Percentiles rank a stretch among this genome's conserved stretches.
Conservation (phyloP, 257 asterid species). For the Solanum stenotomum region DNA sequence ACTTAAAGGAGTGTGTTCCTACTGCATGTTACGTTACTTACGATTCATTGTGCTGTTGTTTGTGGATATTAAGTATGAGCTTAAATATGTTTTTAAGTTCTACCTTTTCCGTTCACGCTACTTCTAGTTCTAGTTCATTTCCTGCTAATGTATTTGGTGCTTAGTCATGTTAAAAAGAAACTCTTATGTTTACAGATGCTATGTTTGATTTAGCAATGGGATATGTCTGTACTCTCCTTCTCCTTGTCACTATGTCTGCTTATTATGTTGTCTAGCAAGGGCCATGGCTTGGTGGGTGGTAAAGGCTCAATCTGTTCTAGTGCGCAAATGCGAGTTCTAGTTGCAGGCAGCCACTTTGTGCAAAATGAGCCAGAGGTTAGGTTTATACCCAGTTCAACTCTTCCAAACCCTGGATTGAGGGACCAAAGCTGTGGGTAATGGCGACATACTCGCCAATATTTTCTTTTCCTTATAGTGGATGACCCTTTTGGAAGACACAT, state of each 20-base stretch:
- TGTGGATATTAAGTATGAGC: background rate
- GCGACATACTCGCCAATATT: background rate
- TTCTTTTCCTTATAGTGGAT: background rate
- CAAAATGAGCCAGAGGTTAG: conserved; percentile 2
- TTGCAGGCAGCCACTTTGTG: conserved; percentile 11
- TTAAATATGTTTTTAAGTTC: background rate
- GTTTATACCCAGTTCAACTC: conserved; percentile 4
- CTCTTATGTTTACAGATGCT: background rate
- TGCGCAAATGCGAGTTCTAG: conserved; percentile 3
- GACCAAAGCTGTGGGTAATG: conserved; percentile 5
- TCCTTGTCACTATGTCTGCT: background rate
- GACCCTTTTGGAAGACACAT: background rate
- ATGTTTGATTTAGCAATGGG: background rate
- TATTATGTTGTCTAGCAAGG: background rate
- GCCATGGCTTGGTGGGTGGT: conserved; percentile 3
- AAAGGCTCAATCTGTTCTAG: conserved; percentile 8
- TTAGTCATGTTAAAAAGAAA: background rate
- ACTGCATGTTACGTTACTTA: background rate
- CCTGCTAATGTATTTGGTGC: background rate
- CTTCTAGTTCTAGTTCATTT: background rate
- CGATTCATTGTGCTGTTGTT: background rate
- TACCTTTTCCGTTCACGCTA: background rate
- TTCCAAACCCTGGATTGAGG: conserved; percentile 7
- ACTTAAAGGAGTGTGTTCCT: background rate
- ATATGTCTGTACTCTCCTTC: background rate